Percentiles rank a stretch among this genome's conserved stretches.
phyloP scores from a whole-genome alignment of 192 early-diverging fungal genomes.

The Neocallimastix lanati region DNA sequence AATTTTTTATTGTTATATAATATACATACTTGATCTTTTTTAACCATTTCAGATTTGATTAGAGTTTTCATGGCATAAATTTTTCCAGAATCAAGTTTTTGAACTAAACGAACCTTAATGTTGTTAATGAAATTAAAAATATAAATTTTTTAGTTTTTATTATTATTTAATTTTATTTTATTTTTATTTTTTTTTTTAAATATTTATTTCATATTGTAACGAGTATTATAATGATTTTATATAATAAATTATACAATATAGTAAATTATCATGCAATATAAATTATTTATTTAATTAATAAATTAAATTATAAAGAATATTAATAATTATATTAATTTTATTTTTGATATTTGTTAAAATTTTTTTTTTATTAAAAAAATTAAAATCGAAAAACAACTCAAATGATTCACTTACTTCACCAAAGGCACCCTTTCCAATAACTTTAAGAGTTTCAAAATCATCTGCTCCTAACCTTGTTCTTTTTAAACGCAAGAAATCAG shows the following conservation, averaged over 20 bases:
- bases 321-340: too few species aligned
- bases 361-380: too few species aligned
- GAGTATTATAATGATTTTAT: too few species aligned
- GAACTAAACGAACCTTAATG: constrained; percentile 73
- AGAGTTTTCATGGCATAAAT: constrained; percentile 56
- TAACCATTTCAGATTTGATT: constrained; percentile 93
- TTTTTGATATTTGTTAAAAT: too few species aligned
- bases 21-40: constrained; percentile 75
- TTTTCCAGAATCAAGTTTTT: constrained; percentile 90
- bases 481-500: constrained; percentile 79
- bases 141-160: too few species aligned
- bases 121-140: too few species aligned
- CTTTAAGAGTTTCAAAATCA: constrained; percentile 90
- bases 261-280: too few species aligned
- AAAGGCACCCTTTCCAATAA: constrained; percentile 97
- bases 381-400: not conserved
- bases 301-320: too few species aligned
- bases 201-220: too few species aligned
- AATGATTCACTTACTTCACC: constrained; percentile 48
- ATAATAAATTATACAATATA: too few species aligned
- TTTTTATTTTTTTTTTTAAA: too few species aligned
- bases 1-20: not conserved
- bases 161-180: not conserved
- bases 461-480: constrained; percentile 64
- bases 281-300: too few species aligned